Evolutionary conservation across 2,329 filamentous ascomycete species (phyloP).

Genomic region (Paracamarosporium sp.): DNA sequence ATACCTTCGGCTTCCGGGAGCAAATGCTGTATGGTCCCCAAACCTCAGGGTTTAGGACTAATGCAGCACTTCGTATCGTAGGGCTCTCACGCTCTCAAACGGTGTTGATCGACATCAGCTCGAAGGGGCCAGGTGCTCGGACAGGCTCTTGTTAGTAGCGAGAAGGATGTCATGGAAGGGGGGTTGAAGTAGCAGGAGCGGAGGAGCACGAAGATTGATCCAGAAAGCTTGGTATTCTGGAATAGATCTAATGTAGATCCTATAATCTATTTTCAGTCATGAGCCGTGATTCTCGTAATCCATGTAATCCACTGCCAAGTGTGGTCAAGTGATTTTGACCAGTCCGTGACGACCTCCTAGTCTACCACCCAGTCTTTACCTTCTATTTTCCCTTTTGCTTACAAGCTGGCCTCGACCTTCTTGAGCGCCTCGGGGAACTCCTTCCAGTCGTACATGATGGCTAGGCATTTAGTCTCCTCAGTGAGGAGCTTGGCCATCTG

Average conservation of each 20-base stretch:
- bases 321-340: not conserved
- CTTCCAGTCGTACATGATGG: conserved; percentile 61
- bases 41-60: no score
- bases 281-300: conserved; percentile 3
- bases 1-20: no score
- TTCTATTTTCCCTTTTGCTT: conserved; percentile 14
- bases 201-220: not conserved
- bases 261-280: conserved; percentile 9
- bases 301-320: not conserved
- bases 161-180: not conserved
- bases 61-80: no score
- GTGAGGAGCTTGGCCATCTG: conserved; percentile 58
- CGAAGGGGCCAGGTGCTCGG: no score
- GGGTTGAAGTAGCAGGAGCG: not conserved
- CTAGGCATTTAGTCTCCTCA: conserved; percentile 55
- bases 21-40: no score
- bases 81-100: no score
- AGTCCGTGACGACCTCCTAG: not conserved
- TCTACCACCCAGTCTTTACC: not conserved
- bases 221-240: not conserved
- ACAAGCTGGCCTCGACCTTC: conserved; percentile 54
- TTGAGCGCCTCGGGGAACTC: conserved; percentile 58
- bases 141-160: no score
- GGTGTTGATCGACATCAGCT: no score
- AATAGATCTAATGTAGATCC: not conserved